Base-by-base conservation (phyloP, 2,329 filamentous ascomycete genomes). In the Epicoccum sorghinum region DNA sequence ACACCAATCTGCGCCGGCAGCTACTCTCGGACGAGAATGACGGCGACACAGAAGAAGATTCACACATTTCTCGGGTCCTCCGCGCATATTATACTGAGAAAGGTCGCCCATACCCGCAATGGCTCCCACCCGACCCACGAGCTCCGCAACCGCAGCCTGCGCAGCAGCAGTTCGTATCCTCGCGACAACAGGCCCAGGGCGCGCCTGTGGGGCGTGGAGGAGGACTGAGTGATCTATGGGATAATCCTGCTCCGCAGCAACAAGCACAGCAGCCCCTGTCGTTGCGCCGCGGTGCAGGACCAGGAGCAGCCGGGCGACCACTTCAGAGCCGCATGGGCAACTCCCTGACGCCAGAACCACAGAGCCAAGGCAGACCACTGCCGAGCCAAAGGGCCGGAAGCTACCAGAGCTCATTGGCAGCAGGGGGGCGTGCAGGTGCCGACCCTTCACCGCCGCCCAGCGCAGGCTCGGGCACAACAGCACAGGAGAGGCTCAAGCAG, bases 41-140 rank as follows among this genome's bases (percentile, higher is more conserved):
- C 70, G 80, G 80, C 67, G 80, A 82, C 70, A 81, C 79, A 47
- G 79, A 96, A 77, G 93, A 98, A 78, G 91, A 96, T 78, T 96
- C 92, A 3, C 92, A 98, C 79, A 89, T 98, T 69, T 96, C 91
- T 77, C 90, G 95, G 67, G 92, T 96, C 32, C 86, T 99, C 24
- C 89, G 95, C 67, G 89, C 87, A 66, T 96, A 98, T 82, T 98
- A 99, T 81, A 85, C 82, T 46, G 93, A 98, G 75, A 95, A 96
- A 71, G 90, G 89, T 64, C 87, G 88, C 22, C 82, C 86, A 1
- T 89, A 93, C 59, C 95, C 95, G 0, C 78, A 81, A 64, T 98
- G 95, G 93, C 87, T 98, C 7, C 91, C 93, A 7, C 88, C 90
- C 5, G 91, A 96, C 74, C 93, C 91, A n/a, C 93, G 91, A 76